Conservation (phyloP, 202 grass and related monocot genomes). For the Thinopyrum obtusiflorum region DNA sequence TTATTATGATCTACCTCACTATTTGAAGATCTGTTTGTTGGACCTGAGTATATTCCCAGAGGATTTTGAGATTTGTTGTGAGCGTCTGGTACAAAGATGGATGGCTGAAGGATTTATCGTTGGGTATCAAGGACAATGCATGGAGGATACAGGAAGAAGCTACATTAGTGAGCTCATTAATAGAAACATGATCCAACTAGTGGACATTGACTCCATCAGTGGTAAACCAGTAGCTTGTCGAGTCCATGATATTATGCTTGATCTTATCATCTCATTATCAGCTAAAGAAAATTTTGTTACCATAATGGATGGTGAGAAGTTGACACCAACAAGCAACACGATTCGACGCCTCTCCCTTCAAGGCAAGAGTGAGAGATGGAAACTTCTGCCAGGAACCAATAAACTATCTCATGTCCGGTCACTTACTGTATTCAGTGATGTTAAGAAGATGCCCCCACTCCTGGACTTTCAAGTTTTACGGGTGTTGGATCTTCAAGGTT, state of each 20-base stretch:
- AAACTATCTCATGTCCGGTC: too few relatives aligned
- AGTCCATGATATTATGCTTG: neutral
- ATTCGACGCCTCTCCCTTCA: neutral
- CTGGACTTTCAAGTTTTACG: too few relatives aligned
- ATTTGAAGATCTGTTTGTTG: too few relatives aligned
- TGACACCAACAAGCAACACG: neutral
- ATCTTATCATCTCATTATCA: neutral
- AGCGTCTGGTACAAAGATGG: neutral
- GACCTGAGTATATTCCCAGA: neutral
- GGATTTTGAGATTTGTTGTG: neutral
- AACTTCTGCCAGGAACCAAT: too few relatives aligned
- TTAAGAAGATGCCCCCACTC: too few relatives aligned
- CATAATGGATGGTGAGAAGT: neutral
- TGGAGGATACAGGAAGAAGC: too few relatives aligned
- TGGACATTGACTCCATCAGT: neutral
- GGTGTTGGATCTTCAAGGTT: too few relatives aligned
- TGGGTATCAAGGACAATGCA: neutral
- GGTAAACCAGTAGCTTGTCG: neutral
- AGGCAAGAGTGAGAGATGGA: neutral
- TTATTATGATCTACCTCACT: too few relatives aligned
- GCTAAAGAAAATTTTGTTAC: neutral
- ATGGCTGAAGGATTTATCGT: neutral
- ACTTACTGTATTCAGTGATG: too few relatives aligned
- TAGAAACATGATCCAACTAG: neutral
- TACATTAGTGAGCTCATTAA: neutral